phyloP scores from a whole-genome alignment of 495 filamentous ascomycete species.

The Aspergillus cristatus region DNA sequence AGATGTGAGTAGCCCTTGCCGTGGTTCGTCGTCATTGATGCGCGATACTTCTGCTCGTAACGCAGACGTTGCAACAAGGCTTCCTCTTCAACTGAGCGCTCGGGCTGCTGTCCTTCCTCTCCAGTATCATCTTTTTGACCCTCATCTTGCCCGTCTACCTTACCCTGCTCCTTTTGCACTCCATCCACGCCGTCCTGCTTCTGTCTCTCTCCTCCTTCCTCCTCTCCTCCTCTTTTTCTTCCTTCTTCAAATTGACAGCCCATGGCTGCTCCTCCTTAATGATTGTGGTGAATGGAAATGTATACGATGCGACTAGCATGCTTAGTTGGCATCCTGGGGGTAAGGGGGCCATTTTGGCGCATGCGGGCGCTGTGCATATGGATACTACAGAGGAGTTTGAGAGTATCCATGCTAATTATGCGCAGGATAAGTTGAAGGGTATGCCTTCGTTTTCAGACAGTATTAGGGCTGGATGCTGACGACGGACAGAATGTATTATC shows the following conservation, averaged over 20 bases:
- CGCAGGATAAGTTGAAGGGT: constrained; percentile 21
- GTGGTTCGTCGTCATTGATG: constrained; percentile 16
- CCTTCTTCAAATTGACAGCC: background rate
- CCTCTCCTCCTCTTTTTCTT: background rate
- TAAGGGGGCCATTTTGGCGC: constrained; percentile 21
- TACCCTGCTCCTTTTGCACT: too few relatives aligned
- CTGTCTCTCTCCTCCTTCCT: background rate
- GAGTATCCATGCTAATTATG: constrained; percentile 23
- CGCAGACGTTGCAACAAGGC: constrained; percentile 13
- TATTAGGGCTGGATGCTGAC: constrained; percentile 1
- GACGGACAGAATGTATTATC: constrained; percentile 19
- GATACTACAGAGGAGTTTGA: constrained; percentile 27
- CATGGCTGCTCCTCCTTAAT: constrained; percentile 16
- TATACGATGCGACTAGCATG: constrained; percentile 67
- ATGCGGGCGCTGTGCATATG: constrained; percentile 21
- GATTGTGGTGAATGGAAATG: constrained; percentile 72
- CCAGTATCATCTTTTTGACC: constrained; percentile 5
- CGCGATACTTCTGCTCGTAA: constrained; percentile 14
- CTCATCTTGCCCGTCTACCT: too few relatives aligned
- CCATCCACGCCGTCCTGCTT: too few relatives aligned
- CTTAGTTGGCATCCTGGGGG: constrained; percentile 21
- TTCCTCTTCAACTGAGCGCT: constrained; percentile 15
- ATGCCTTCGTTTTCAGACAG: background rate
- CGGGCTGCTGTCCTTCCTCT: constrained; percentile 9
- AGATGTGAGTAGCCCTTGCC: constrained; percentile 14